These are phyloP conservation scores for Melaleuca quinquenervia DNA, from an alignment of 345 rosid species.

Conservation along the genomic window DNA sequence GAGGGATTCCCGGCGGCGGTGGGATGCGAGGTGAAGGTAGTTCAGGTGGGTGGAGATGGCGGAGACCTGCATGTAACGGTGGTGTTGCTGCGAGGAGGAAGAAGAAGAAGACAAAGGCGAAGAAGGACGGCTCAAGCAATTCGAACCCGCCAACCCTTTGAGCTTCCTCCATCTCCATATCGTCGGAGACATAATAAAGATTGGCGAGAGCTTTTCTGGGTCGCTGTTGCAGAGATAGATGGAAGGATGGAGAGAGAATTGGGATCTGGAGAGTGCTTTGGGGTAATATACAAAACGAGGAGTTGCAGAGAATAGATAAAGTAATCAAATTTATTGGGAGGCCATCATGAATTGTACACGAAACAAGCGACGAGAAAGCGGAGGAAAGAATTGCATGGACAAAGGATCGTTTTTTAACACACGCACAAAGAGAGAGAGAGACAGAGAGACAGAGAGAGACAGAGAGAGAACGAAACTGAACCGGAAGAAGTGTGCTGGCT, in stretches of 20 bases:
- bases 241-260: not conserved
- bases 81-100: not conserved
- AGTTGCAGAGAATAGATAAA: not conserved
- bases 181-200: constrained; percentile 13
- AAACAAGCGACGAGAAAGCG: not conserved
- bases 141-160: constrained; percentile 12
- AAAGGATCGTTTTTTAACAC: not conserved
- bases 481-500: not conserved
- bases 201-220: not conserved
- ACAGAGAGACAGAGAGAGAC: not conserved
- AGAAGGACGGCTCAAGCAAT: constrained; percentile 13
- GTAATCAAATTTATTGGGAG: not conserved
- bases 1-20: constrained; percentile 32
- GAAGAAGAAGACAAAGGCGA: not conserved
- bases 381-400: not conserved
- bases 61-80: constrained; percentile 3
- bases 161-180: constrained; percentile 65
- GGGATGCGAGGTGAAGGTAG: constrained; percentile 22
- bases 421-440: no score
- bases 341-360: not conserved
- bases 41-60: constrained; percentile 32
- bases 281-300: not conserved
- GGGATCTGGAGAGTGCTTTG: not conserved
- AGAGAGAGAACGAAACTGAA: not conserved
- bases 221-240: not conserved